Percentiles rank a stretch among this genome's conserved stretches.
These are phyloP conservation scores for Pseudopithomyces maydicus DNA, from an alignment of 2,329 filamentous ascomycete genomes.

Conservation along the genomic window DNA sequence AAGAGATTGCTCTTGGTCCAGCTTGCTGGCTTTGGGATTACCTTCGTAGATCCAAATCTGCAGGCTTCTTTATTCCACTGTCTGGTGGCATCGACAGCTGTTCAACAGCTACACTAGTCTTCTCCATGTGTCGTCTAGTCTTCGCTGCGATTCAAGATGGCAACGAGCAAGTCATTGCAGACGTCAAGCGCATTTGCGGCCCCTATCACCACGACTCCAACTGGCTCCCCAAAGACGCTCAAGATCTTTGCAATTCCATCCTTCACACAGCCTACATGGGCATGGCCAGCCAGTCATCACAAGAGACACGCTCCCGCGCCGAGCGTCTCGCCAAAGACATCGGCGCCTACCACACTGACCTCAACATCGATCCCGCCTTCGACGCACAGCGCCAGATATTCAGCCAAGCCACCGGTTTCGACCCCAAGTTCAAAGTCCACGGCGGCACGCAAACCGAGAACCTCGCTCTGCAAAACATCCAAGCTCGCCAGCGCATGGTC, in stretches of 20 bases:
- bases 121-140: conserved; percentile 62
- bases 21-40: conserved; percentile 73
- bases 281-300: conserved; percentile 66
- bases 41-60: conserved; percentile 55
- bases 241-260: conserved; percentile 64
- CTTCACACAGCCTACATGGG: conserved; percentile 62
- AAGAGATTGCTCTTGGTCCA: conserved; percentile 66
- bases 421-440: conserved; percentile 66
- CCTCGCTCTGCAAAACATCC: conserved; percentile 69
- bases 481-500: conserved; percentile 69
- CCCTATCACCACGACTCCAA: conserved; percentile 49
- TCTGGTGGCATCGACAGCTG: conserved; percentile 67
- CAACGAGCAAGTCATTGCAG: conserved; percentile 60
- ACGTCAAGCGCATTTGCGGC: conserved; percentile 59
- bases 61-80: conserved; percentile 63
- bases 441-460: conserved; percentile 66
- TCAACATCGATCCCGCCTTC: conserved; percentile 74
- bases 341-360: conserved; percentile 72
- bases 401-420: conserved; percentile 62
- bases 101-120: conserved; percentile 58
- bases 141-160: conserved; percentile 57
- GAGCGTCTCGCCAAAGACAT: conserved; percentile 65
- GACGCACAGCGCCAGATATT: conserved; percentile 66
- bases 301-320: conserved; percentile 70
- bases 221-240: conserved; percentile 60